Conservation (phyloP, 2,329 filamentous ascomycete species). For the Phyllosticta capitalensis region DNA sequence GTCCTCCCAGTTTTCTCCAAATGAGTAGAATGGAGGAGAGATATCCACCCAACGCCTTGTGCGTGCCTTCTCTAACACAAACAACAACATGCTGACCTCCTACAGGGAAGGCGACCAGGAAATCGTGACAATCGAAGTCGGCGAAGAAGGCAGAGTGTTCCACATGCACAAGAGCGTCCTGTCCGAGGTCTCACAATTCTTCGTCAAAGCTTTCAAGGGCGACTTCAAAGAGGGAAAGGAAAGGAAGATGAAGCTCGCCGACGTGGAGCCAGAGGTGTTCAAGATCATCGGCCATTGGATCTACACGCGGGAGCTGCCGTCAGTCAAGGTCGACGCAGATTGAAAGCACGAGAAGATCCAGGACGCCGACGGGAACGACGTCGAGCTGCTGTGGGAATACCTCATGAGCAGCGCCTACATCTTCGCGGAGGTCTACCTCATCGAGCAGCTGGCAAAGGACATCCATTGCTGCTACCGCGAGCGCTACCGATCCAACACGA, state of each 20-base stretch:
- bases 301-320: background rate
- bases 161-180: background rate
- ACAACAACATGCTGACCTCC: no score
- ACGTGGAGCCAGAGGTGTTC: background rate
- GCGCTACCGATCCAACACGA: no score
- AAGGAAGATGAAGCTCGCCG: background rate
- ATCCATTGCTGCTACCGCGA: no score
- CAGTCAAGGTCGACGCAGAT: no score
- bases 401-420: background rate
- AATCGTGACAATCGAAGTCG: background rate
- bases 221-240: background rate
- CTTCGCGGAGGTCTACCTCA: background rate
- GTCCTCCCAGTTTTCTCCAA: no score
- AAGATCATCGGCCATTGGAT: slow-evolving; percentile 1
- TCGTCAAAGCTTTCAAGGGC: background rate
- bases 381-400: background rate
- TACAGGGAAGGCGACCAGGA: no score
- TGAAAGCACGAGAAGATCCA: background rate
- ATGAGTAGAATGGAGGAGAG: no score
- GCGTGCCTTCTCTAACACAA: no score
- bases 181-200: background rate
- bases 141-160: background rate
- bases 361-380: background rate
- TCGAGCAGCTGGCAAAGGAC: background rate
- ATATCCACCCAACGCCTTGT: no score